phyloP scores from a whole-genome alignment of 2,329 filamentous ascomycete species.

The Calonectria fujianensis region DNA sequence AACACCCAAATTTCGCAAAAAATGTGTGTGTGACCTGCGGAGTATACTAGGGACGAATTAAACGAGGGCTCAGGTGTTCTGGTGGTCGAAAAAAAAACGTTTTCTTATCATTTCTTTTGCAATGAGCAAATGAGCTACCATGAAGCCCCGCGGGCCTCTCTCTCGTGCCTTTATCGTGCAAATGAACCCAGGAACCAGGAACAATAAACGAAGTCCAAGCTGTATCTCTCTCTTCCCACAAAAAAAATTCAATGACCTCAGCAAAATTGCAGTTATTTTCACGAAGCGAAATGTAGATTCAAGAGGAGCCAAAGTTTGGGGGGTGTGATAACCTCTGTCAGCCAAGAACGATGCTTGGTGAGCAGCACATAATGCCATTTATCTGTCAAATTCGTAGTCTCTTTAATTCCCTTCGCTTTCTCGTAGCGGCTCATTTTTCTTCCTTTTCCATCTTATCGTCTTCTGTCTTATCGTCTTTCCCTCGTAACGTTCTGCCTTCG shows the following conservation, averaged over 20 bases:
- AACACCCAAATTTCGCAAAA: slow-evolving; percentile 42
- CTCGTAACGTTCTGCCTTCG: slow-evolving; percentile 39
- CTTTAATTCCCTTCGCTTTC: slow-evolving; percentile 41
- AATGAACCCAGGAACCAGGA: not conserved
- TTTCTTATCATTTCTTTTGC: slow-evolving; percentile 40
- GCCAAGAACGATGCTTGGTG: slow-evolving; percentile 43
- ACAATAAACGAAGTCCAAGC: not conserved
- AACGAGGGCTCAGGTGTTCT: slow-evolving; percentile 48
- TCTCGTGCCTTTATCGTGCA: slow-evolving; percentile 37
- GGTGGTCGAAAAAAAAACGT: slow-evolving; percentile 47
- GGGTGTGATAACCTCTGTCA: slow-evolving; percentile 40
- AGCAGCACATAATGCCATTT: slow-evolving; percentile 44
- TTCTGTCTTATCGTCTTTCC: slow-evolving; percentile 34
- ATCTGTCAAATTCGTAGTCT: slow-evolving; percentile 50
- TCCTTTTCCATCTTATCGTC: slow-evolving; percentile 36
- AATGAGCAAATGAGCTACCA: slow-evolving; percentile 42
- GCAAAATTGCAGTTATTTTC: not conserved
- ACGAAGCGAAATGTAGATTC: not conserved
- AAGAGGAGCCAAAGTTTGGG: slow-evolving; percentile 24
- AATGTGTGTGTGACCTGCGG: slow-evolving; percentile 38
- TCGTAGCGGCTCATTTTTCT: slow-evolving; percentile 49
- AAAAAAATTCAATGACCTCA: not conserved
- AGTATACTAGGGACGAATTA: slow-evolving; percentile 46
- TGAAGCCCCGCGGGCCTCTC: slow-evolving; percentile 28
- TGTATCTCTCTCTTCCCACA: not conserved